These are phyloP conservation scores for Pseudevernia furfuracea DNA, from an alignment of 495 filamentous ascomycete genomes.

Conservation along the genomic window DNA sequence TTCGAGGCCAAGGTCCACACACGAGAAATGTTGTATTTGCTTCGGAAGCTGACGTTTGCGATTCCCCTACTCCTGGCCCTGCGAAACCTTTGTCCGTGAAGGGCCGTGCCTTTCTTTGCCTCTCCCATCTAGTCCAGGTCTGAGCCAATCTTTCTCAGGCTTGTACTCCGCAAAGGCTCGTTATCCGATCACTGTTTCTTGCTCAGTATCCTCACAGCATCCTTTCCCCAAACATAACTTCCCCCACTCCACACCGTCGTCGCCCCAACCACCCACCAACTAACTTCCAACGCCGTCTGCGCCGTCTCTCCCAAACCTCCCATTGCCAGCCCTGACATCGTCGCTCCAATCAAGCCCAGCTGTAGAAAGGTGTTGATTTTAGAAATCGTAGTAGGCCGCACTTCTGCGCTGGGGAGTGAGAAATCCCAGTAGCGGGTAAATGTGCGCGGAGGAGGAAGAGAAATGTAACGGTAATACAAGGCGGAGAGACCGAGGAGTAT, in stretches of 20 bases:
- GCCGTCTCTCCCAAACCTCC: conserved; percentile 16
- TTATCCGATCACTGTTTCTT: conserved; percentile 32
- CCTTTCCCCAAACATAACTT: conserved; percentile 72
- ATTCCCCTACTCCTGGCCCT: not conserved
- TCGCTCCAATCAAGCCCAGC: conserved; percentile 66
- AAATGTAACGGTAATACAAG: conserved; percentile 92
- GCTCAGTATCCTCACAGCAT: conserved; percentile 71
- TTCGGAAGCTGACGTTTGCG: not conserved
- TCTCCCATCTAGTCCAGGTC: not conserved
- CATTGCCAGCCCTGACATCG: conserved; percentile 65
- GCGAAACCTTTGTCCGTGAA: not conserved
- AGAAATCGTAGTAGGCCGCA: conserved; percentile 81
- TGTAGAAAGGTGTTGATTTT: conserved; percentile 86
- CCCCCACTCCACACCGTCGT: conserved; percentile 81
- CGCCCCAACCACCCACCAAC: conserved; percentile 63
- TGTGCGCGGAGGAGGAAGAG: conserved; percentile 85
- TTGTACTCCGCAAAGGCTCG: not conserved
- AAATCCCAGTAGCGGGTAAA: conserved; percentile 97
- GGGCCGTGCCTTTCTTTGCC: not conserved
- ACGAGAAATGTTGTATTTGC: not conserved
- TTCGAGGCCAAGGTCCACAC: not conserved
- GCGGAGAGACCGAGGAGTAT: conserved; percentile 79
- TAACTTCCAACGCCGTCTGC: conserved; percentile 14
- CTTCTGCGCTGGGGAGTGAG: conserved; percentile 83
- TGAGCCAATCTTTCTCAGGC: not conserved